phyloP scores from a whole-genome alignment of 345 rosid species.

The Salix suchowensis region DNA sequence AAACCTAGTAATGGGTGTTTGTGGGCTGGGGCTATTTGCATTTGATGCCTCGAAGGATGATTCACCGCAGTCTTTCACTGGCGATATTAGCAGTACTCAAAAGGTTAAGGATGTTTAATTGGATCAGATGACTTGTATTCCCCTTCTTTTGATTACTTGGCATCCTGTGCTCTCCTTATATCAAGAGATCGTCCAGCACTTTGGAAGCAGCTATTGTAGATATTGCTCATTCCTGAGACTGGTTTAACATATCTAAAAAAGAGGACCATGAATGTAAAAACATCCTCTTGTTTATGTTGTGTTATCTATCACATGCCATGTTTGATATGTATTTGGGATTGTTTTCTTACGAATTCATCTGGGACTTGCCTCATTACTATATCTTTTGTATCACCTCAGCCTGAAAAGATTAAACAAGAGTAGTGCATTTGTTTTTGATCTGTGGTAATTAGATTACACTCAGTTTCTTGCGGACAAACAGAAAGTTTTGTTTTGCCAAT shows the following conservation, averaged over 20 bases:
- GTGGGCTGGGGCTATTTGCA: constrained; percentile 66
- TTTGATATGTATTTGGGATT: not conserved
- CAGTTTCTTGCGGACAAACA: not conserved
- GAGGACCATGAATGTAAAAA: not conserved
- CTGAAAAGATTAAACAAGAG: not conserved
- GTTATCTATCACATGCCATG: constrained; percentile 7
- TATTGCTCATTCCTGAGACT: not conserved
- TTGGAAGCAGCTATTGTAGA: constrained; percentile 56
- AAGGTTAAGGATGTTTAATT: constrained; percentile 56
- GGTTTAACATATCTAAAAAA: not conserved
- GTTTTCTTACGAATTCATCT: not conserved
- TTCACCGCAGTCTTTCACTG: constrained; percentile 26
- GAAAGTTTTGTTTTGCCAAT: not conserved
- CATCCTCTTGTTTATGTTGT: constrained; percentile 1
- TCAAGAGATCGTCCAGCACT: constrained; percentile 90
- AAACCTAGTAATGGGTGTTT: constrained; percentile 71
- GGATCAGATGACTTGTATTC: constrained; percentile 78
- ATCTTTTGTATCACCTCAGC: not conserved
- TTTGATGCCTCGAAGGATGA: constrained; percentile 68
- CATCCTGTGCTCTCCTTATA: constrained; percentile 70
- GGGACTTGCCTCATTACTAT: not conserved
- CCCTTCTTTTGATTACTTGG: constrained; percentile 76
- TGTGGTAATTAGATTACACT: not conserved
- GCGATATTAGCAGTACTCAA: constrained; percentile 32
- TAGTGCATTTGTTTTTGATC: not conserved